A percentile compares a stretch with the other conserved stretches of the same genome.
phyloP scores from a whole-genome alignment of 2,329 filamentous ascomycete genomes.

The Ascochyta pisi region DNA sequence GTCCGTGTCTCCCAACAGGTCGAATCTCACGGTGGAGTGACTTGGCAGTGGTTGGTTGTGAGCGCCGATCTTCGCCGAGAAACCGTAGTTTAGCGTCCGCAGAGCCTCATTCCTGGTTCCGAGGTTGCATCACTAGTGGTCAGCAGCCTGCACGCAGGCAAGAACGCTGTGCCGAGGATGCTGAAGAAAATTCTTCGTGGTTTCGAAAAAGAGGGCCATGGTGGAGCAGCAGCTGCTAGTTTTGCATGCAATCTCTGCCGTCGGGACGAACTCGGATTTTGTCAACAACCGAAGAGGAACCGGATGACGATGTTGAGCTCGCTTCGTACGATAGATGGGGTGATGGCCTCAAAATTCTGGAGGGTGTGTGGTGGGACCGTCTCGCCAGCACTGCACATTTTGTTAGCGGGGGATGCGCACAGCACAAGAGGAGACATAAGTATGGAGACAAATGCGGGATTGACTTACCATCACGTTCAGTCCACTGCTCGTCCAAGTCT shows the following conservation, averaged over 20 bases:
- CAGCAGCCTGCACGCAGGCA: constrained; percentile 18
- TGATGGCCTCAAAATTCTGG: constrained; percentile 1
- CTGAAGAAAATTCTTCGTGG: constrained; percentile 25
- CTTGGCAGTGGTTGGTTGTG: constrained; percentile 13
- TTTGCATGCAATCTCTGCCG: constrained; percentile 20
- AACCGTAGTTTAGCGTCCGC: constrained; percentile 13
- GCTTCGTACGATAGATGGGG: constrained; percentile 14
- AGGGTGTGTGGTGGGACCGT: constrained; percentile 8
- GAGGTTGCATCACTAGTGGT: constrained; percentile 35
- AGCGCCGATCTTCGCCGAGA: constrained; percentile 34
- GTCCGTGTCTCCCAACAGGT: constrained; percentile 7
- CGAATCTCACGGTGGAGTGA: neutral
- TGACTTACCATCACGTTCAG: constrained; percentile 12
- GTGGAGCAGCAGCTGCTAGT: constrained; percentile 22
- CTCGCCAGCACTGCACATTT: constrained; percentile 4
- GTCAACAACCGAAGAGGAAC: constrained; percentile 10
- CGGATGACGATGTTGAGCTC: constrained; percentile 11
- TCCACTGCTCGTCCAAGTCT: constrained; percentile 16
- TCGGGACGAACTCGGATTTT: constrained; percentile 21
- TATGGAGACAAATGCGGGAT: constrained; percentile 10
- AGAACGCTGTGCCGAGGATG: constrained; percentile 15
- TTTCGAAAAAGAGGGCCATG: constrained; percentile 31
- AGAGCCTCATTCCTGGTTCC: constrained; percentile 24
- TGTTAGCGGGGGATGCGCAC: constrained; percentile 12
- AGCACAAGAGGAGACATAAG: constrained; percentile 6